Percentiles rank a stretch among this genome's conserved stretches.
Evolutionary conservation across 208 protist species (phyloP).

Genomic region (Tritrichomonas foetus): DNA sequence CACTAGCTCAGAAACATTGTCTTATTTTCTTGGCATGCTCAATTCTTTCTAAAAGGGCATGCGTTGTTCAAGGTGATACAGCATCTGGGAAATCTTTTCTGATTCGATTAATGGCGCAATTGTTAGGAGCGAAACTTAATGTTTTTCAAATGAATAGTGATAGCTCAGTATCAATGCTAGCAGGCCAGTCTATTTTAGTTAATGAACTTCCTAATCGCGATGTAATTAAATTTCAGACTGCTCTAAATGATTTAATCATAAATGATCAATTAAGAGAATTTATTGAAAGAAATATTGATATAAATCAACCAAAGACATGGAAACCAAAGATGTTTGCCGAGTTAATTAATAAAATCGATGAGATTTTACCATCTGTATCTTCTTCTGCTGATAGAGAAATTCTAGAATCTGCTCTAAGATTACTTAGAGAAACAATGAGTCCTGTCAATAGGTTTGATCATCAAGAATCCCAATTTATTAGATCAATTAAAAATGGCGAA

Average conservation of each 20-base stretch:
- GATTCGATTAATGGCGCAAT: neutral
- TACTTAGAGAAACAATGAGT: neutral
- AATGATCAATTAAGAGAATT: neutral
- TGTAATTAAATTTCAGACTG: neutral
- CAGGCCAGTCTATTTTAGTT: neutral
- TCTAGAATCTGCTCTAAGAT: neutral
- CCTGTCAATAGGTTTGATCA: neutral
- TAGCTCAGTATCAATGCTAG: neutral
- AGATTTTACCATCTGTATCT: too few relatives aligned
- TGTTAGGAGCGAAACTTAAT: neutral
- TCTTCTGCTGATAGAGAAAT: too few relatives aligned
- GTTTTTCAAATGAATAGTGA: neutral
- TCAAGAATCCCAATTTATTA: neutral
- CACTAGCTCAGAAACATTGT: too few relatives aligned
- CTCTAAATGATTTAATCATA: neutral
- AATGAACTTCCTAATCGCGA: neutral
- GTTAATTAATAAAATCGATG: neutral
- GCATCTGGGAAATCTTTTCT: neutral
- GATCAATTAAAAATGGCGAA: neutral
- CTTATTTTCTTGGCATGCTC: too few relatives aligned
- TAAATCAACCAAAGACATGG: neutral
- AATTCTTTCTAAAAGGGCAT: neutral
- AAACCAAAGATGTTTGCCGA: neutral
- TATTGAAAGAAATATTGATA: neutral
- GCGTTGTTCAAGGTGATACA: slow-evolving; percentile 2